Percentiles rank a stretch among this genome's conserved stretches.
phyloP scores from a whole-genome alignment of 768 basidiomycete genomes.

The Collybia sordida region DNA sequence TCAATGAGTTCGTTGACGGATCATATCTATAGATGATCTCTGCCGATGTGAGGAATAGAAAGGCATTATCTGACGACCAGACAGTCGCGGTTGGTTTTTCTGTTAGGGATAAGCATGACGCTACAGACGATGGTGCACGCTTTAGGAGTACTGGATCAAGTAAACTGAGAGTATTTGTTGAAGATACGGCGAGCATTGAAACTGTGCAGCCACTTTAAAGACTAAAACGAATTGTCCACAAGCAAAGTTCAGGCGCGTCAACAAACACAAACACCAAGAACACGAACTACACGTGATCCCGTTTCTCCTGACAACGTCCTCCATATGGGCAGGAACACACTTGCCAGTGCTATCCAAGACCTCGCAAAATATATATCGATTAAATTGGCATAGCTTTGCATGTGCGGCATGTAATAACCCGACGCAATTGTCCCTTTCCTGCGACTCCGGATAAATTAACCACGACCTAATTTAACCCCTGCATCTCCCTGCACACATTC shows the following conservation, averaged over 20 bases:
- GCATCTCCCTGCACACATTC: no score
- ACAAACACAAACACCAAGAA: conserved; percentile 10
- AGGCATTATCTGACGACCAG: conserved; percentile 60
- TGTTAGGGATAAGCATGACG: conserved; percentile 36
- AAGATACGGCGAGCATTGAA: conserved; percentile 56
- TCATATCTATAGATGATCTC: conserved; percentile 55
- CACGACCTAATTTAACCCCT: no score
- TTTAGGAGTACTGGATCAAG: conserved; percentile 49
- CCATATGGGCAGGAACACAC: no score
- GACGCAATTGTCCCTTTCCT: no score
- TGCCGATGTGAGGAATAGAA: conserved; percentile 52
- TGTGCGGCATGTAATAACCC: no score
- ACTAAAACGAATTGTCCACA: not conserved
- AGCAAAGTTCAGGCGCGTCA: conserved; percentile 14
- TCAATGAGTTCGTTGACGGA: conserved; percentile 40
- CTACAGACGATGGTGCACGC: conserved; percentile 37
- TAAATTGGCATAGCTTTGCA: no score
- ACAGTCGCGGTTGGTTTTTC: conserved; percentile 35
- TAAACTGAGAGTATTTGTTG: conserved; percentile 46
- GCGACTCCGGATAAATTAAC: no score
- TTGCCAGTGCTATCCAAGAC: no score
- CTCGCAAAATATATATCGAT: no score
- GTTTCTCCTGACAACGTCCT: not conserved
- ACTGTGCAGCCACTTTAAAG: not conserved
- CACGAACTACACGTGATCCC: conserved; percentile 14